phyloP scores from a whole-genome alignment of 83 land plant species.

The Thuja plicata region DNA sequence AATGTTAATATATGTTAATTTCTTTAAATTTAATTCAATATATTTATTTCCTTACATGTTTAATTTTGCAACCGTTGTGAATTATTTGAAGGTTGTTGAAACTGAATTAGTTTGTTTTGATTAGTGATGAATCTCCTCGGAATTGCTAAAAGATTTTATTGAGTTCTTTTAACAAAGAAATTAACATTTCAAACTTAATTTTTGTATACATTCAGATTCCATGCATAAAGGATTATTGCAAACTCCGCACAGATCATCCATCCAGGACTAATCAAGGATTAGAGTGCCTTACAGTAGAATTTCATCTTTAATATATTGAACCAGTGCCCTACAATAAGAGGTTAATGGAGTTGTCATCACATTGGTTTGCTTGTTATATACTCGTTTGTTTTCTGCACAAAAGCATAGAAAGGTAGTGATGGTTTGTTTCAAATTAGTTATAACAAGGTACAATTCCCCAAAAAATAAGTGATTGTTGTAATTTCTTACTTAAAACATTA shows the following conservation, averaged over 20 bases:
- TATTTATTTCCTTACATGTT: too few species aligned
- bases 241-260: neutral
- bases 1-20: too few species aligned
- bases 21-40: too few species aligned
- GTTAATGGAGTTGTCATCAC: neutral
- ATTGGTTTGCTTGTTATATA: neutral
- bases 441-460: neutral
- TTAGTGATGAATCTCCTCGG: too few species aligned
- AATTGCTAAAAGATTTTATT: too few species aligned
- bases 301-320: neutral
- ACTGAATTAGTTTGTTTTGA: too few species aligned
- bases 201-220: neutral
- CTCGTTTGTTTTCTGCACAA: neutral
- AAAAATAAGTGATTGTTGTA: neutral
- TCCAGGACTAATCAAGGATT: neutral
- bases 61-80: too few species aligned
- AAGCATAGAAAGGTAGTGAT: neutral
- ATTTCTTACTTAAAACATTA: neutral
- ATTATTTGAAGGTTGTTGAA: too few species aligned
- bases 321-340: neutral
- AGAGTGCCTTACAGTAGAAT: neutral
- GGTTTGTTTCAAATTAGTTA: neutral
- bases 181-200: neutral
- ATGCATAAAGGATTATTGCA: neutral
- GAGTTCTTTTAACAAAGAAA: too few species aligned